Conservation (phyloP, 73 alveolate species). For the Paramecium tetraurelia region DNA sequence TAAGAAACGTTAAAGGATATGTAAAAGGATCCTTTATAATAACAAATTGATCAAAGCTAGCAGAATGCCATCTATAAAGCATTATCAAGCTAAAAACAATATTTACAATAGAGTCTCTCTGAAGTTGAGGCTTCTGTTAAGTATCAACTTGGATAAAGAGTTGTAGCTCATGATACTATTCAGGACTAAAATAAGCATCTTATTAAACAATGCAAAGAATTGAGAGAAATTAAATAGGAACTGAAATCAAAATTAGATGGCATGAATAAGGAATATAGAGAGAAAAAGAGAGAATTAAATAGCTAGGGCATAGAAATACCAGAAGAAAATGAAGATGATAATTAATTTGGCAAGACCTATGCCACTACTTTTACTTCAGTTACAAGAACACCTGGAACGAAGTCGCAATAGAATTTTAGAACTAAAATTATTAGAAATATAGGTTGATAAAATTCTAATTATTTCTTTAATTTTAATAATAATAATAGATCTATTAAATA, state of each 20-base stretch:
- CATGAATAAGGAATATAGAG: conserved; percentile 55
- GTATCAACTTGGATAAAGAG: background rate
- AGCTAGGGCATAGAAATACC: conserved; percentile 32
- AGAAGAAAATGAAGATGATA: background rate
- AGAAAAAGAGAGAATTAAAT: conserved; percentile 34
- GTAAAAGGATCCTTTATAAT: conserved; percentile 48
- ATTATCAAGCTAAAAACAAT: background rate
- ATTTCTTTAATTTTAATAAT: background rate
- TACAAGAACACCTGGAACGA: conserved; percentile 22
- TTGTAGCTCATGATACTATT: conserved; percentile 39
- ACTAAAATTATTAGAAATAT: background rate
- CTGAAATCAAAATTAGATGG: conserved; percentile 30
- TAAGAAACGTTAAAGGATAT: conserved; percentile 39
- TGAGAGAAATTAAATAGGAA: conserved; percentile 33
- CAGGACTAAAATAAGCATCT: background rate
- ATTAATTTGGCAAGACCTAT: background rate
- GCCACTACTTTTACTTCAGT: background rate
- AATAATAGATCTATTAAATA: background rate
- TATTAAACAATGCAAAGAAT: conserved; percentile 16
- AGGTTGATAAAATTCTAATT: background rate
- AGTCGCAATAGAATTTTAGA: background rate
- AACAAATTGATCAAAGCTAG: conserved; percentile 35
- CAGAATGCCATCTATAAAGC: conserved; percentile 28
- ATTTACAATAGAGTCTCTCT: background rate
- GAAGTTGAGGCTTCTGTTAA: conserved; percentile 25